Percentiles rank a stretch among this genome's conserved stretches.
Evolutionary conservation across 345 rosid genomes (phyloP).

Genomic region (Turritis glabra): DNA sequence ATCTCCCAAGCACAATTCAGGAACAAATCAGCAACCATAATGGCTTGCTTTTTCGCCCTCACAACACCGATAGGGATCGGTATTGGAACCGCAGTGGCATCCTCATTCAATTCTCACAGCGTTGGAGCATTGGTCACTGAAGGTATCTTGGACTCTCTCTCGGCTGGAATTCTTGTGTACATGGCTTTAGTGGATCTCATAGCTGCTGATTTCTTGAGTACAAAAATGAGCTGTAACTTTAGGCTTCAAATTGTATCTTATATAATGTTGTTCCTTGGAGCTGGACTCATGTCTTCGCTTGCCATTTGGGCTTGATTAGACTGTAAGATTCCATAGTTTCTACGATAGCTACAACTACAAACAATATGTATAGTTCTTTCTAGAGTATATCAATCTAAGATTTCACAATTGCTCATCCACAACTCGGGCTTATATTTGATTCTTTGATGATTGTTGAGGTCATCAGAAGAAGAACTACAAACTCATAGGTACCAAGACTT

Average conservation of each 20-base stretch:
- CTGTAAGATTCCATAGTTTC: not conserved
- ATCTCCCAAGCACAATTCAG: conserved; percentile 86
- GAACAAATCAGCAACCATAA: conserved; percentile 51
- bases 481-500: not conserved
- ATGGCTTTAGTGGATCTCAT: conserved; percentile 96
- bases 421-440: not conserved
- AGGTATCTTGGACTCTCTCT: conserved; percentile 79
- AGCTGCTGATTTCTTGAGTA: conserved; percentile 91
- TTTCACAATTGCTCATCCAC: not conserved
- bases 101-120: conserved; percentile 64
- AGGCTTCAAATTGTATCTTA: conserved; percentile 78
- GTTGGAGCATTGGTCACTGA: conserved; percentile 60
- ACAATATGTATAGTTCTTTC: conserved; percentile 17
- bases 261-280: conserved; percentile 75
- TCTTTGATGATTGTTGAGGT: not conserved
- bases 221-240: conserved; percentile 87
- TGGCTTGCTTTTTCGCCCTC: conserved; percentile 83
- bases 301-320: conserved; percentile 82
- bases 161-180: conserved; percentile 89
- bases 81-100: conserved; percentile 62
- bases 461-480: not conserved
- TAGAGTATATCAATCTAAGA: not conserved
- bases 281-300: conserved; percentile 79
- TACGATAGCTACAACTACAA: not conserved
- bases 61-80: conserved; percentile 81